Evolutionary conservation across 2,329 filamentous ascomycete species (phyloP).

Genomic region (Nemania serpens): DNA sequence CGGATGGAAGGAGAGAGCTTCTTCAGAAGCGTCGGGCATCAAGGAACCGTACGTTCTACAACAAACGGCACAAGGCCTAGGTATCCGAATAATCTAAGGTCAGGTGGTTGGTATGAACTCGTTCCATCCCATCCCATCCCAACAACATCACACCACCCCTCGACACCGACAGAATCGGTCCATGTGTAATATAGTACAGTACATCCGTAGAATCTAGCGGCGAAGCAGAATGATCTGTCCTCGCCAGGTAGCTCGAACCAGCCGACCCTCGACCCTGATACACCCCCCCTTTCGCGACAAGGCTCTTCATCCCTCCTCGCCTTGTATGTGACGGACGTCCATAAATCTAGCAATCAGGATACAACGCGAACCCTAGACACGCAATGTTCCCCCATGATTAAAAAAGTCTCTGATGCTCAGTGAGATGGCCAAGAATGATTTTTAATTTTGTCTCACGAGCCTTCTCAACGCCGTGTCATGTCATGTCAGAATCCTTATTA

Average conservation of each 20-base stretch:
- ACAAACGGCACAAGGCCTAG: conserved; percentile 2
- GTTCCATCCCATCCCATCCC: not conserved
- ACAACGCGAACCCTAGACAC: too few relatives aligned
- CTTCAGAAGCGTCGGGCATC: not conserved
- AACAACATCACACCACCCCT: too few relatives aligned
- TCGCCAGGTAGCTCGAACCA: not conserved
- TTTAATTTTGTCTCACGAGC: too few relatives aligned
- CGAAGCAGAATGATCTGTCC: conserved; percentile 6
- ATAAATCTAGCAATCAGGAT: not conserved
- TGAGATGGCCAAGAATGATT: too few relatives aligned
- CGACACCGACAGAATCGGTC: conserved; percentile 5
- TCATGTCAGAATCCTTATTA: too few relatives aligned
- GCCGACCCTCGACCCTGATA: not conserved
- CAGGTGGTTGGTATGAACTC: conserved; percentile 6
- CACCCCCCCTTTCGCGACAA: too few relatives aligned
- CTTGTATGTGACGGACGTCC: not conserved
- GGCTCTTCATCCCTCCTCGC: not conserved
- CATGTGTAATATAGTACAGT: conserved; percentile 31
- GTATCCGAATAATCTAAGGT: not conserved
- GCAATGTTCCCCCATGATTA: too few relatives aligned
- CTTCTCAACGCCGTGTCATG: too few relatives aligned
- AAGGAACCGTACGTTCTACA: conserved; percentile 5
- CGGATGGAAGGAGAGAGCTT: not conserved
- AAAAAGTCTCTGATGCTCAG: too few relatives aligned
- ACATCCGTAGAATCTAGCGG: conserved; percentile 13